Evolutionary conservation across 352 stramenopile genomes (phyloP).

Genomic region (Poterioochromonas sp.): DNA sequence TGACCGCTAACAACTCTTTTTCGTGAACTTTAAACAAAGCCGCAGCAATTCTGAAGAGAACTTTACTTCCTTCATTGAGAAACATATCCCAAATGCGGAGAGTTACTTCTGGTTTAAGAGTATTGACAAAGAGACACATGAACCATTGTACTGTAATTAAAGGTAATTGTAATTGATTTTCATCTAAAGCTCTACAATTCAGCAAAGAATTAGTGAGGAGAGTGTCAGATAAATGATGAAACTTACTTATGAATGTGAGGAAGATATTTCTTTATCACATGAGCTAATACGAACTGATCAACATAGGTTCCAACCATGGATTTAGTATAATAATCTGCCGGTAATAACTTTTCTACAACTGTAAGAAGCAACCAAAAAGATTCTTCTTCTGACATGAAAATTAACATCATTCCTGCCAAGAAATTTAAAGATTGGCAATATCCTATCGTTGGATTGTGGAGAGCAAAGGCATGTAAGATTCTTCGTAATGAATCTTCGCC

Average conservation of each 20-base stretch:
- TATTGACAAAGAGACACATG: conserved; percentile 80
- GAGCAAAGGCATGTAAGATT: conserved; percentile 62
- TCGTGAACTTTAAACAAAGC: conserved; percentile 52
- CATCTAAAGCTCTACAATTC: conserved; percentile 51
- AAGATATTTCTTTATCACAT: conserved; percentile 70
- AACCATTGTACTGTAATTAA: conserved; percentile 83
- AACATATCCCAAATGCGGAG: conserved; percentile 77
- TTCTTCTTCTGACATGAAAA: conserved; percentile 55
- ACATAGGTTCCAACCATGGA: conserved; percentile 73
- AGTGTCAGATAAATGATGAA: conserved; percentile 36
- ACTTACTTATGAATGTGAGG: conserved; percentile 50
- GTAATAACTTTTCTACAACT: conserved; percentile 75
- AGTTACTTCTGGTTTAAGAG: conserved; percentile 67
- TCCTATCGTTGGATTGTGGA: conserved; percentile 62
- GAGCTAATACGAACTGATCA: conserved; percentile 70
- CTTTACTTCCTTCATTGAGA: conserved; percentile 73
- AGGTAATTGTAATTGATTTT: conserved; percentile 65
- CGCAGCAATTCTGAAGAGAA: conserved; percentile 67
- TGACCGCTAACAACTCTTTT: conserved; percentile 4
- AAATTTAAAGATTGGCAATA: conserved; percentile 84
- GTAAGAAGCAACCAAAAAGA: conserved; percentile 71
- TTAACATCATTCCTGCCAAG: conserved; percentile 60
- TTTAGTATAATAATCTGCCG: conserved; percentile 67
- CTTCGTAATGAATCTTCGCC: conserved; percentile 47
- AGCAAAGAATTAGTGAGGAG: not conserved